Evolutionary conservation across 495 filamentous ascomycete genomes (phyloP).

Genomic region (Chaetomium cochliodes): DNA sequence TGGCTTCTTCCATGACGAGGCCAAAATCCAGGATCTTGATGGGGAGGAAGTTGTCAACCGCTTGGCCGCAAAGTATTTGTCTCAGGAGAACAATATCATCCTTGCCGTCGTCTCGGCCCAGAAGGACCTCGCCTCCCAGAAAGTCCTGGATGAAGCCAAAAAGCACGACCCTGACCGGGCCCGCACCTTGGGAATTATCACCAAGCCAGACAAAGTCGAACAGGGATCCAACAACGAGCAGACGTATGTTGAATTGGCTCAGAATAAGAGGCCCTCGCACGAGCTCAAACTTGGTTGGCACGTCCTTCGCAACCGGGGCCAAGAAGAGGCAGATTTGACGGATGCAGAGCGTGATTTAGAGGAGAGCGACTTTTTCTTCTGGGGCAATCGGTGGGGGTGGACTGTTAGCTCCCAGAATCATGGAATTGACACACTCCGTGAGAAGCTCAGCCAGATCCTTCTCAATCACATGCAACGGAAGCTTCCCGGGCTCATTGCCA

Average conservation of each 20-base stretch:
- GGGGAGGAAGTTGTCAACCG: conserved; percentile 51
- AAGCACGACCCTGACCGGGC: conserved; percentile 45
- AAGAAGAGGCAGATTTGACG: conserved; percentile 37
- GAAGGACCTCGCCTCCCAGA: conserved; percentile 51
- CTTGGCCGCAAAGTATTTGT: conserved; percentile 60
- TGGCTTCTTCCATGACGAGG: conserved; percentile 54
- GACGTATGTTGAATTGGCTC: conserved; percentile 21
- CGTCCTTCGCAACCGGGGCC: conserved; percentile 60
- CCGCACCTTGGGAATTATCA: conserved; percentile 59
- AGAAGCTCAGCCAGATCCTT: conserved; percentile 37
- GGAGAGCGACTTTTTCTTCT: conserved; percentile 45
- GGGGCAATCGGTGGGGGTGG: conserved; percentile 43
- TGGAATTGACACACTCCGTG: conserved; percentile 35
- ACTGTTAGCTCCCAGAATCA: conserved; percentile 24
- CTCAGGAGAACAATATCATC: conserved; percentile 54
- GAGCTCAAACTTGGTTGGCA: conserved; percentile 55
- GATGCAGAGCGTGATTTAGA: conserved; percentile 37
- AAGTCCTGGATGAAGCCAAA: conserved; percentile 44
- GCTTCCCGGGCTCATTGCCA: conserved; percentile 31
- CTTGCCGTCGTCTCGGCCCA: conserved; percentile 57
- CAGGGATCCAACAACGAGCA: conserved; percentile 13
- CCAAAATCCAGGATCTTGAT: conserved; percentile 41
- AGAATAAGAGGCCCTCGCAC: conserved; percentile 22
- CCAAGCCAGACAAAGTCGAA: conserved; percentile 28
- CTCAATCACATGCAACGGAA: conserved; percentile 32